These are phyloP conservation scores for Mucor piriformis DNA, from an alignment of 371 early-diverging fungal species.

Conservation along the genomic window DNA sequence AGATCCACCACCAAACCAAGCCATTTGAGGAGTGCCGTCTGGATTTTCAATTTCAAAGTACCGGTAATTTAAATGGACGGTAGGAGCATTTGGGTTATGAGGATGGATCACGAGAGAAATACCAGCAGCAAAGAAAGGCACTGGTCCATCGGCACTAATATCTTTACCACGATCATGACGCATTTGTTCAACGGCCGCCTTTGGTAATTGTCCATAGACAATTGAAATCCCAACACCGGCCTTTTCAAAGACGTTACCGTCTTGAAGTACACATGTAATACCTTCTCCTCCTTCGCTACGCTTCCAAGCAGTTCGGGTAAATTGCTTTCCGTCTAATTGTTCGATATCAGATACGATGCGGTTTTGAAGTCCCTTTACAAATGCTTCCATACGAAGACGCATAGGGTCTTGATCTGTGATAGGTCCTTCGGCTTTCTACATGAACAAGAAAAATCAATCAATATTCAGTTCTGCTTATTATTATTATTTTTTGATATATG, in stretches of 20 bases:
- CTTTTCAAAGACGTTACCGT: slow-evolving; percentile 91
- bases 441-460: background rate
- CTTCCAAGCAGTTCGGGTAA: slow-evolving; percentile 76
- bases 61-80: slow-evolving; percentile 93
- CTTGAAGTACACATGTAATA: slow-evolving; percentile 87
- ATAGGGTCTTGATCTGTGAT: slow-evolving; percentile 59
- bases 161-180: slow-evolving; percentile 62
- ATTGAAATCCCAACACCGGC: slow-evolving; percentile 88
- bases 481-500: background rate
- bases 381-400: slow-evolving; percentile 81
- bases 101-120: slow-evolving; percentile 92
- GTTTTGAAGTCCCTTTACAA: slow-evolving; percentile 77
- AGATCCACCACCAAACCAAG: slow-evolving; percentile 88
- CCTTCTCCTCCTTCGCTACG: slow-evolving; percentile 89
- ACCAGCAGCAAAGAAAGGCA: slow-evolving; percentile 86
- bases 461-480: background rate
- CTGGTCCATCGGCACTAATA: slow-evolving; percentile 48
- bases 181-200: slow-evolving; percentile 78
- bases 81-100: slow-evolving; percentile 92
- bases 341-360: slow-evolving; percentile 58
- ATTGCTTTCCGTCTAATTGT: slow-evolving; percentile 64
- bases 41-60: slow-evolving; percentile 87
- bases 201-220: slow-evolving; percentile 76
- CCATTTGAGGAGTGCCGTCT: slow-evolving; percentile 59
- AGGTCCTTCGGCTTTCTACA: slow-evolving; percentile 43